Evolutionary conservation across 139 green algal species (phyloP), one percentile per base, ranked within the genome.

Genomic region (Yamagishiella unicocca): DNA sequence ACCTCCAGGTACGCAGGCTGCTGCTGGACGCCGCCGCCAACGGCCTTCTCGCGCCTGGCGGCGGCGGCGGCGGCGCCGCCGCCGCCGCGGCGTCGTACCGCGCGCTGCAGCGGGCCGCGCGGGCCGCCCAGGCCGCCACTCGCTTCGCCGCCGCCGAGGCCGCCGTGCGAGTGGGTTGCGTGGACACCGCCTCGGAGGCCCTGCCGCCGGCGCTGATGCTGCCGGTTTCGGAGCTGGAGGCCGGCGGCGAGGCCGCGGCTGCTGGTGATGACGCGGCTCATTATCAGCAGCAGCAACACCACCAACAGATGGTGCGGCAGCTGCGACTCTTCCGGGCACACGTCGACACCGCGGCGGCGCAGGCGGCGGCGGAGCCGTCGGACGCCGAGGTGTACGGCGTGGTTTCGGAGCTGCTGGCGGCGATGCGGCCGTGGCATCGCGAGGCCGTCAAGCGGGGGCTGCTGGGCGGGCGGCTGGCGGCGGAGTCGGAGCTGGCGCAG

Each of bases 401-500:
- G 45, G 53, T 84, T 33, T 55, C n/a, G n/a, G 55, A 53, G 38
- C 38, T 74, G 58, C 55, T 73, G 29, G 21, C 9, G 5, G 38
- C 7, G 27, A 61, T 74, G 58, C 77, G 77, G 25, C 40, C 77
- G 24, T 84, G 77, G 77, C 38, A 58, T 37, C 35, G 35, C 55
- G 54, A 17, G 24, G 54, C 58, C 4, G 37, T 35, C 4, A 25
- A 12, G 58, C 4, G 14, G 37, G 77, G 55, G 54, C 55, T 61
- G 77, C 77, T 84, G 77, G 35, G 17, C 27, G 38, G 25, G 6
- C 45, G 38, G 25, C 9, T 2, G 55, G 58, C 27, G 55, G 77
- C 77, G 37, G 79, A 66, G 42, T 71, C 79, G 38, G 38, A 85
- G 58, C 61, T 85, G 61, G 62, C 61, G 5, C 61, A 76, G n/a